phyloP scores from a whole-genome alignment of 345 rosid genomes.

The Bruguiera sexangula region DNA sequence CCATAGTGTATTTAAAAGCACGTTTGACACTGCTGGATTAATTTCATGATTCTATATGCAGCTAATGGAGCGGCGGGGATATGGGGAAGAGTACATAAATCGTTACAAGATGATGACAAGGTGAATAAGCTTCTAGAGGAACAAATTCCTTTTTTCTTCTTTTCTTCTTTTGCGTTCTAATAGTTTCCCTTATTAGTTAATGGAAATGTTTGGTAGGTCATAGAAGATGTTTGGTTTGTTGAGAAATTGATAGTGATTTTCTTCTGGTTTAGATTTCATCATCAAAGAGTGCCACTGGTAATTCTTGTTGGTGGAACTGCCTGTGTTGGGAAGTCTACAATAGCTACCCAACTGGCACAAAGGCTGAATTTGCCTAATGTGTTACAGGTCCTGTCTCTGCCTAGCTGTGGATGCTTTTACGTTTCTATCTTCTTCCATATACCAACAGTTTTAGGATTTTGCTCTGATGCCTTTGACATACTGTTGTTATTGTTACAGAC shows the following conservation, averaged over 20 bases:
- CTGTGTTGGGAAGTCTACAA: conserved; percentile 96
- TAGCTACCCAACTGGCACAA: conserved; percentile 98
- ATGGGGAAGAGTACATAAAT: conserved; percentile 78
- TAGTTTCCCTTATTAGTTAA: not conserved
- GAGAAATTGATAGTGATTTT: not conserved
- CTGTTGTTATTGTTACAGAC: conserved; percentile 46
- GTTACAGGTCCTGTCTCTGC: conserved; percentile 56
- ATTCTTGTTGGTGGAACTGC: conserved; percentile 99
- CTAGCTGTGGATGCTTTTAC: not conserved
- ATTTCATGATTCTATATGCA: conserved; percentile 28
- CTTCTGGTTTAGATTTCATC: conserved; percentile 70
- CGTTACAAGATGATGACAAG: conserved; percentile 99
- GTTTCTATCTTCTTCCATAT: not conserved
- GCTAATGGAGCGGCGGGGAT: conserved; percentile 95
- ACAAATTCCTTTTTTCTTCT: not conserved
- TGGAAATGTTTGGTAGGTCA: not conserved
- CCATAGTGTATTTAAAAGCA: not conserved
- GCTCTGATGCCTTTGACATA: conserved; percentile 11
- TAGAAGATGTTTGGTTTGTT: too few species aligned
- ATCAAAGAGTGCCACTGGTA: conserved; percentile 94
- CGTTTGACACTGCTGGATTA: not conserved
- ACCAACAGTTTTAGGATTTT: not conserved
- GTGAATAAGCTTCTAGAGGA: conserved; percentile 28
- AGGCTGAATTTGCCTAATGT: conserved; percentile 97
- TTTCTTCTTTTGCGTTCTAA: not conserved